Conservation (phyloP, 2,329 filamentous ascomycete species). For the Ceratocystiopsis sp. region DNA sequence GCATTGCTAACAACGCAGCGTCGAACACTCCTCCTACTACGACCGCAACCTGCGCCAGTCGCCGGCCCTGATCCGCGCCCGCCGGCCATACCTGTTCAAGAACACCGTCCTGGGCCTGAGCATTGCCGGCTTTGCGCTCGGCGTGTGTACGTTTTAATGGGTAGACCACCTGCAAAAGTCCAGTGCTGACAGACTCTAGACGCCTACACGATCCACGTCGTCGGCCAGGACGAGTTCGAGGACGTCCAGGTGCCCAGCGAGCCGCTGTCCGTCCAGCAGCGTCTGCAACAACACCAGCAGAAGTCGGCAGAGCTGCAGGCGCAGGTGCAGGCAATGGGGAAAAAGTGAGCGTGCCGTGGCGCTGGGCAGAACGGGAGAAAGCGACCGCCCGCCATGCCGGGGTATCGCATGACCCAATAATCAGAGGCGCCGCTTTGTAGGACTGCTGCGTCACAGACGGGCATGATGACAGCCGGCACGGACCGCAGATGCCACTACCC, state of each 20-base stretch:
- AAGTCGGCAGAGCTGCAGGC: constrained; percentile 14
- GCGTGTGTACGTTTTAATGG: constrained; percentile 57
- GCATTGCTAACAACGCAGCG: constrained; percentile 13
- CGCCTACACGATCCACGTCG: constrained; percentile 54
- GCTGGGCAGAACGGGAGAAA: too few relatives aligned
- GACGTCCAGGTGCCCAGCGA: constrained; percentile 80
- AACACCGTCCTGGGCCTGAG: constrained; percentile 70
- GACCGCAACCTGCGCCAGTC: constrained; percentile 73
- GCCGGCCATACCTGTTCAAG: constrained; percentile 78
- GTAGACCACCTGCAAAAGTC: neutral
- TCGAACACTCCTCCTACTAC: constrained; percentile 62
- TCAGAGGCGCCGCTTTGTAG: too few relatives aligned
- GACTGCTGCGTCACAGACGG: too few relatives aligned
- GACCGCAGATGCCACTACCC: too few relatives aligned
- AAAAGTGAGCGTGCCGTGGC: constrained; percentile 3
- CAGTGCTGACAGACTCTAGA: constrained; percentile 19
- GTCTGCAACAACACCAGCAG: constrained; percentile 13
- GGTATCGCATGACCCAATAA: too few relatives aligned
- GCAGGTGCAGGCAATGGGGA: constrained; percentile 3
- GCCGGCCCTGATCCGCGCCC: constrained; percentile 76
- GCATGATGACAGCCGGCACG: too few relatives aligned
- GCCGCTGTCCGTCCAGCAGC: constrained; percentile 16
- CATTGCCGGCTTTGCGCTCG: constrained; percentile 58
- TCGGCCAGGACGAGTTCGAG: constrained; percentile 93
- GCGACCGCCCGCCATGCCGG: too few relatives aligned